phyloP scores from a whole-genome alignment of 306 rosid genomes.

The Gillenia trifoliata region DNA sequence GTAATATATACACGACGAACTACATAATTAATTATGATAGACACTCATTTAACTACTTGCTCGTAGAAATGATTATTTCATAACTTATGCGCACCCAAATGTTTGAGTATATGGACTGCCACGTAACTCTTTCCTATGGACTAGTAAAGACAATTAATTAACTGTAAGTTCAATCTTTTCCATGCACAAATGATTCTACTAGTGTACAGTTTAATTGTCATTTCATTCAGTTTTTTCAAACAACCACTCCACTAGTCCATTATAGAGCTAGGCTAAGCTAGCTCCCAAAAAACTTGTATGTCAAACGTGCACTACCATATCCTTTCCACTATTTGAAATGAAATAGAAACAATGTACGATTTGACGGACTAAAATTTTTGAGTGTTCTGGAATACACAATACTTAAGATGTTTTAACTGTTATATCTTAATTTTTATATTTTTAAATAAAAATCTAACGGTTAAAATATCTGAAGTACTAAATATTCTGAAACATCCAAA shows the following conservation, averaged over 20 bases:
- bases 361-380: too few species aligned
- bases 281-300: not conserved
- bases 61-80: not conserved
- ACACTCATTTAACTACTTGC: not conserved
- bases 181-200: not conserved
- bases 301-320: not conserved
- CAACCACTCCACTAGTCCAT: not conserved
- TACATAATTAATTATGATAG: not conserved
- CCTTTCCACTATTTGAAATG: slow-evolving; percentile 1
- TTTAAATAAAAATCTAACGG: too few species aligned
- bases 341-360: slow-evolving; percentile 5
- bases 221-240: not conserved
- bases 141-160: not conserved
- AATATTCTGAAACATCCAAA: too few species aligned
- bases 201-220: not conserved
- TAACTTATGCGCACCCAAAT: not conserved
- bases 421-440: too few species aligned
- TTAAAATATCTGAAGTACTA: too few species aligned
- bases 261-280: not conserved
- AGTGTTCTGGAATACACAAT: too few species aligned
- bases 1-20: not conserved
- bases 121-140: not conserved
- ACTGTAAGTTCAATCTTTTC: not conserved
- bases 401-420: too few species aligned
- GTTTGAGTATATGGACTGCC: not conserved